phyloP scores from a whole-genome alignment of 176 grass and related monocot genomes.

The Oryza australiensis region DNA sequence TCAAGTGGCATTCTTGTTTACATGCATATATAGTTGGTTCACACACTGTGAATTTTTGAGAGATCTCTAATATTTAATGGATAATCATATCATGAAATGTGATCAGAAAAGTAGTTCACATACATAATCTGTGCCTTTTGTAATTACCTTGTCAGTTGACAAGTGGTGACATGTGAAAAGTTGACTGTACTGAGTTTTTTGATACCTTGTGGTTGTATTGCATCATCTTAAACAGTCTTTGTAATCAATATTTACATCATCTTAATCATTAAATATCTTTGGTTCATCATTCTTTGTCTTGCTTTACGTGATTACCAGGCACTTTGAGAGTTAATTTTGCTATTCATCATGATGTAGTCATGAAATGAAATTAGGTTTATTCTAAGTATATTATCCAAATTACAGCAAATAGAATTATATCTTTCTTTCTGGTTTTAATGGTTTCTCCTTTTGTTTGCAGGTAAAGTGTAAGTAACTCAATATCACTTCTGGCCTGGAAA shows the following conservation, averaged over 20 bases:
- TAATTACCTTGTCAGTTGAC: neutral
- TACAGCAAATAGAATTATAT: neutral
- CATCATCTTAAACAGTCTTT: neutral
- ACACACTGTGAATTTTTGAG: neutral
- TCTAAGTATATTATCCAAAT: neutral
- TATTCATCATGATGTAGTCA: neutral
- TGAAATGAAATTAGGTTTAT: neutral
- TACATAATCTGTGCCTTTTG: neutral
- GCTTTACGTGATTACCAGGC: neutral
- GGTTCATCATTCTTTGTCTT: neutral
- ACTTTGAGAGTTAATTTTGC: conserved; percentile 1
- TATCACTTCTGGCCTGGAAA: neutral
- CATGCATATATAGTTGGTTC: neutral
- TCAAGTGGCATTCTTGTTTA: neutral
- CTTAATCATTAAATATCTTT: neutral
- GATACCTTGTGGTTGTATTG: neutral
- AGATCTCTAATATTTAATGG: neutral
- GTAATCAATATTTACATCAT: neutral
- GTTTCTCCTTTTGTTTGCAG: conserved; percentile 60
- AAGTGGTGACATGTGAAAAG: conserved; percentile 5
- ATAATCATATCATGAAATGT: too few species aligned
- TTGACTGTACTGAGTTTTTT: neutral
- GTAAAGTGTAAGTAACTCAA: conserved; percentile 87
- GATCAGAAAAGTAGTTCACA: neutral
- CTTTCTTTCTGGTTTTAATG: conserved; percentile 35